Evolutionary conservation across 306 rosid species (phyloP).

Genomic region (Vigna angularis): DNA sequence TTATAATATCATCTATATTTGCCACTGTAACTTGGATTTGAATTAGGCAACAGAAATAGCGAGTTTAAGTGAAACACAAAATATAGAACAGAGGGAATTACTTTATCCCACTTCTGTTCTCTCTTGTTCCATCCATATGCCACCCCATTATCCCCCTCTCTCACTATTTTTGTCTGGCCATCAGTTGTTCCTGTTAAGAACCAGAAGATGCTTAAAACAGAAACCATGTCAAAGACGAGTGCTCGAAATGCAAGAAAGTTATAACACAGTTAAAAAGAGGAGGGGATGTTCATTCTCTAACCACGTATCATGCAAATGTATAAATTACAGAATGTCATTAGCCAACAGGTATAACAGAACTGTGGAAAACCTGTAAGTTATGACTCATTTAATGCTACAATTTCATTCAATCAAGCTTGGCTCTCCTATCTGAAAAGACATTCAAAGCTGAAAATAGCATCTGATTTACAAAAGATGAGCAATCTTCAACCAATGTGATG

Average conservation of each 20-base stretch:
- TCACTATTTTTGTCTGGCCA: conserved; percentile 91
- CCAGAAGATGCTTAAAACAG: conserved; percentile 34
- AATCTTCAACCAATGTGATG: neutral
- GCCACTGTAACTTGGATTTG: conserved; percentile 19
- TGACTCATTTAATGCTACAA: neutral
- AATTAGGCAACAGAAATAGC: conserved; percentile 23
- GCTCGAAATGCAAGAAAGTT: conserved; percentile 30
- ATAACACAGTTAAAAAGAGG: neutral
- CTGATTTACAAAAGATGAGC: neutral
- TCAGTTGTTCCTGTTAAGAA: conserved; percentile 82
- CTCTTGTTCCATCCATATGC: conserved; percentile 90
- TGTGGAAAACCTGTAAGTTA: neutral
- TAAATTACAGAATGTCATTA: conserved; percentile 20
- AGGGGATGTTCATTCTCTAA: neutral
- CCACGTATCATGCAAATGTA: conserved; percentile 2
- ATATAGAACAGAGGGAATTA: conserved; percentile 48
- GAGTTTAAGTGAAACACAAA: conserved; percentile 33
- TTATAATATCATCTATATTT: conserved; percentile 21
- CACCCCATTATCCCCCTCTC: conserved; percentile 98
- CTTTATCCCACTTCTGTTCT: conserved; percentile 94
- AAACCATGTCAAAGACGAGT: conserved; percentile 5
- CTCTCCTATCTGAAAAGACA: conserved; percentile 27
- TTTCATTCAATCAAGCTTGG: conserved; percentile 16
- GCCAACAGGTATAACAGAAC: neutral
- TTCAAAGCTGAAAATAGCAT: neutral